Percentiles rank a stretch among this genome's conserved stretches.
Conservation (phyloP, 1,284 basidiomycete species). For the Naganishia sp. region DNA sequence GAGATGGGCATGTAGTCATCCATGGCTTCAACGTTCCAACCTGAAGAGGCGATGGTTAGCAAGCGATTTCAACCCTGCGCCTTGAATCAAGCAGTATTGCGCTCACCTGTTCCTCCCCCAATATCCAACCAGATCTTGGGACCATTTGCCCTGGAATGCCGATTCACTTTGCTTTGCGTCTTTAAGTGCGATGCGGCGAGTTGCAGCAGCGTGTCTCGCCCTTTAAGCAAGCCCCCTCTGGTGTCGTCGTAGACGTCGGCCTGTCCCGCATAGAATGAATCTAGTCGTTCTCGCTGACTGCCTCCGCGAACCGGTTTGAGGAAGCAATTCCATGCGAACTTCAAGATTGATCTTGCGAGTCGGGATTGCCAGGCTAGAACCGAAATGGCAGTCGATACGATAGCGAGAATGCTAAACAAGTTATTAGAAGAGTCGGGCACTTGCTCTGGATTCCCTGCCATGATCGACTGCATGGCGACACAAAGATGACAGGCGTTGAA, state of each 20-base stretch:
- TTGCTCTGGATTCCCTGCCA: neutral
- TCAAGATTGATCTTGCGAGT: conserved; percentile 8
- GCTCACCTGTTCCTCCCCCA: conserved; percentile 71
- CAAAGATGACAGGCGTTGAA: too few relatives aligned
- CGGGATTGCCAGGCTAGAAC: conserved; percentile 15
- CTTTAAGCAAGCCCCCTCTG: conserved; percentile 63
- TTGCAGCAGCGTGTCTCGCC: conserved; percentile 68
- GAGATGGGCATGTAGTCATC: conserved; percentile 67
- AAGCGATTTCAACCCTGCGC: neutral
- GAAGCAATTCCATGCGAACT: conserved; percentile 56
- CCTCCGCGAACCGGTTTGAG: conserved; percentile 50
- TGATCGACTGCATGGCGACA: neutral
- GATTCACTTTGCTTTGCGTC: conserved; percentile 45
- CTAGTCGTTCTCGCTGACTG: conserved; percentile 51
- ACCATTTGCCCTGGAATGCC: conserved; percentile 32
- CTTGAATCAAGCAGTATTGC: neutral
- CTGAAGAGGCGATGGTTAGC: conserved; percentile 43
- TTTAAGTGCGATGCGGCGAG: conserved; percentile 69
- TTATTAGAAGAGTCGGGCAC: too few relatives aligned
- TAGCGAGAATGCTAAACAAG: conserved; percentile 6
- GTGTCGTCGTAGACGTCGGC: conserved; percentile 71
- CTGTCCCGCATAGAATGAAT: conserved; percentile 67
- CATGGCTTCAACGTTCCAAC: conserved; percentile 79
- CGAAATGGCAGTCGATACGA: conserved; percentile 3
- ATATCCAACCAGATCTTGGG: conserved; percentile 73